These are phyloP conservation scores for Ocimum tenuiflorum DNA, from an alignment of 257 asterid genomes.

Conservation along the genomic window DNA sequence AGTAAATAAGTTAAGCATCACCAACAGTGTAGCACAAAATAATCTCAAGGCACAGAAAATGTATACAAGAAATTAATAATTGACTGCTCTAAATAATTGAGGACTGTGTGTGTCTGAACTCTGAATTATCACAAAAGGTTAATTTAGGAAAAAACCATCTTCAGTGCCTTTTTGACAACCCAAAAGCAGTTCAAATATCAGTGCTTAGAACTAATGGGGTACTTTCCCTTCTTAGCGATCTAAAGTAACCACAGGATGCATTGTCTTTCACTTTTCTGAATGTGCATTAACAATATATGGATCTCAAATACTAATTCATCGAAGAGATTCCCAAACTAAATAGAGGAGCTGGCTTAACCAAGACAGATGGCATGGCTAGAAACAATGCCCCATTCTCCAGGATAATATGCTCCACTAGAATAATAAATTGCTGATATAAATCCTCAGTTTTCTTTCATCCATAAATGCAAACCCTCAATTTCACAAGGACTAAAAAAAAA, in stretches of 20 bases:
- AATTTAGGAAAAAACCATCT: neutral
- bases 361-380: neutral
- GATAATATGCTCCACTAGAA: neutral
- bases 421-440: neutral
- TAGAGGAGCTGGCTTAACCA: constrained; percentile 12
- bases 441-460: neutral
- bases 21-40: neutral
- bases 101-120: neutral
- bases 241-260: neutral
- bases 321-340: neutral
- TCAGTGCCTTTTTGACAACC: neutral
- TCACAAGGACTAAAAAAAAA: neutral
- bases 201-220: neutral
- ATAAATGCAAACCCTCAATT: neutral
- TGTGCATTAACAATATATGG: constrained; percentile 3
- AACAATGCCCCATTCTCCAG: neutral
- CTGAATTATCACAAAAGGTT: neutral
- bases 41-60: constrained; percentile 6
- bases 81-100: neutral
- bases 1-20: constrained; percentile 15
- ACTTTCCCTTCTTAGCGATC: neutral
- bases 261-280: neutral
- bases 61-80: constrained; percentile 18
- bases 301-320: neutral
- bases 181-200: neutral